These are phyloP conservation scores for Cutaneotrichosporon cutaneum DNA, from an alignment of 1,284 basidiomycete species.

Conservation along the genomic window DNA sequence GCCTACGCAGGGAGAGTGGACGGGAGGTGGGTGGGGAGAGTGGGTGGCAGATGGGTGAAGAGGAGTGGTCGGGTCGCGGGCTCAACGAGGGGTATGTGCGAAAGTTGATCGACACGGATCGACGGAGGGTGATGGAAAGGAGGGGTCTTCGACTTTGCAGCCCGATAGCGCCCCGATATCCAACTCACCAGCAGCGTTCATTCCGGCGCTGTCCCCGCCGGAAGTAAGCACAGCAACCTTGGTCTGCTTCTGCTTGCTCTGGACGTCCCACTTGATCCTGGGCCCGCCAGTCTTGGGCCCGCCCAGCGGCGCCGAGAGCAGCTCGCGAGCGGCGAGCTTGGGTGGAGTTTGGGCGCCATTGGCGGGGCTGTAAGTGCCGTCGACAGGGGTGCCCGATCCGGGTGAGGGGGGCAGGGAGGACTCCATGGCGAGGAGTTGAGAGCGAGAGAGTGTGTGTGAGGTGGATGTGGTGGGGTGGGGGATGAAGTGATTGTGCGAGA, in stretches of 20 bases:
- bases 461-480: neutral
- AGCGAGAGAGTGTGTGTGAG: neutral
- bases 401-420: neutral
- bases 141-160: too few relatives aligned
- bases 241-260: constrained; percentile 12
- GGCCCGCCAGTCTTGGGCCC: too few relatives aligned
- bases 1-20: neutral
- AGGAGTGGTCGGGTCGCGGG: neutral
- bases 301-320: neutral
- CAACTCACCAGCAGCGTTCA: constrained; percentile 74
- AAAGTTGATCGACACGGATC: too few relatives aligned
- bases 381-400: neutral
- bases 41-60: too few relatives aligned
- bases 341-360: neutral
- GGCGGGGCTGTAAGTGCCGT: neutral
- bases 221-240: constrained; percentile 89
- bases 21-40: neutral
- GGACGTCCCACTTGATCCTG: neutral
- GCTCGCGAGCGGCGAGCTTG: neutral
- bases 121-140: too few relatives aligned
- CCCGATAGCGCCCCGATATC: too few relatives aligned
- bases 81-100: too few relatives aligned
- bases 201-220: constrained; percentile 94
- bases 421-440: neutral
- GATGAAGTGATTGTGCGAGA: neutral